Percentiles rank a stretch among this genome's conserved stretches.
phyloP scores from a whole-genome alignment of 1,284 basidiomycete genomes.

The Wolfiporia cocos region DNA sequence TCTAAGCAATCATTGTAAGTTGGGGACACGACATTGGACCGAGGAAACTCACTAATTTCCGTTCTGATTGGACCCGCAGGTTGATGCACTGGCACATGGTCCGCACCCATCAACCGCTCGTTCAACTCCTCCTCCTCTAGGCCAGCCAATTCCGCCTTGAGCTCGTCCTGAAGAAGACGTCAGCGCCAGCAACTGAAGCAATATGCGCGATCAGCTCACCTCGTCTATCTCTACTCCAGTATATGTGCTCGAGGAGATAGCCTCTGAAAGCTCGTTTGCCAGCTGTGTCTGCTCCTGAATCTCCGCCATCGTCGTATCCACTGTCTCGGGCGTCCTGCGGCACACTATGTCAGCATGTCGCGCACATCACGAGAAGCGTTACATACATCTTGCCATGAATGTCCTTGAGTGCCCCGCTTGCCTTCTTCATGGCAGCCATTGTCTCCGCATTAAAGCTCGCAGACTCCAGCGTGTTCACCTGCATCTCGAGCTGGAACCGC shows the following conservation, averaged over 20 bases:
- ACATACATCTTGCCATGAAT: conserved; percentile 90
- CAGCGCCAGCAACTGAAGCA: conserved; percentile 9
- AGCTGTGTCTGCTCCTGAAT: conserved; percentile 93
- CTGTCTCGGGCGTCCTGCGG: conserved; percentile 83
- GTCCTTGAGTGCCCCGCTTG: conserved; percentile 83
- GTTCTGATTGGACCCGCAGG: conserved; percentile 57
- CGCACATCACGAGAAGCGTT: conserved; percentile 28
- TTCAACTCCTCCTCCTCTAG: conserved; percentile 92
- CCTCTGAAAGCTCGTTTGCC: conserved; percentile 94
- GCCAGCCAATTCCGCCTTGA: conserved; percentile 82
- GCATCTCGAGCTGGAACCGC: conserved; percentile 91
- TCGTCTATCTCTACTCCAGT: conserved; percentile 70
- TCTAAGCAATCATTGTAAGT: conserved; percentile 22
- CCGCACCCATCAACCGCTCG: conserved; percentile 82
- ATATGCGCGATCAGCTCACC: conserved; percentile 33
- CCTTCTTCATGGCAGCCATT: conserved; percentile 97
- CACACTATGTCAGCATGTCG: conserved; percentile 3
- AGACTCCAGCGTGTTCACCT: conserved; percentile 96
- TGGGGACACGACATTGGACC: conserved; percentile 12
- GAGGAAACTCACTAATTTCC: conserved; percentile 39
- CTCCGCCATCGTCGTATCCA: conserved; percentile 87
- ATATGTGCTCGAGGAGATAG: conserved; percentile 79
- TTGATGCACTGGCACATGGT: conserved; percentile 85
- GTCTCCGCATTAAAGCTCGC: conserved; percentile 99
- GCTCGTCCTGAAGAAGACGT: conserved; percentile 56